Base-by-base conservation (phyloP, 495 filamentous ascomycete species). In the Xylaria telfairii region DNA sequence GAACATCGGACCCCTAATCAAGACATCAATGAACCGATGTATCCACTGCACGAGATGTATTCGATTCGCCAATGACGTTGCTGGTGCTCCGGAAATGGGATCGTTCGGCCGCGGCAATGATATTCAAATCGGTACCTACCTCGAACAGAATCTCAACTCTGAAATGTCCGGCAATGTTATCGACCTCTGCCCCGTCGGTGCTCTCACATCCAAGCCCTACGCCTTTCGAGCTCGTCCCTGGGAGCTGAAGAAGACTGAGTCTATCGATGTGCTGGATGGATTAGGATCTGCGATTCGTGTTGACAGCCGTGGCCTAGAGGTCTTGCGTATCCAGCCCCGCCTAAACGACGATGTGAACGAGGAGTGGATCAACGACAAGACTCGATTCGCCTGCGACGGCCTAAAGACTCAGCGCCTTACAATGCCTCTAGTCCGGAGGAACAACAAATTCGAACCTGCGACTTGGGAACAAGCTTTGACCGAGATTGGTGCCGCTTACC, bases 11-110 rank as follows among this genome's bases (percentile, higher is more conserved):
- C 96, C 96, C n/a, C 81, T 99, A 68, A 91, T 99, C 80, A 99
- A 99, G 87, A 99, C 96, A 19, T 98, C 96, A n/a, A 99, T 99
- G 96, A 99, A 98, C 84, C 87, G 96, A 77, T 99, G 96, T 84
- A 99, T 99, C 78, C 96, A 99, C 83, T 99, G 96, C 85, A 98
- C 96, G 74, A 90, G 96, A 77, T 99, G 96, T 82, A 89, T 99
- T 71, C 94, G 96, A 74, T 99, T 99, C 81, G 93, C 96, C 77
- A 99, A 98, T 81, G 96, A 99, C 80, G 87, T 99, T 72, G 96
- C 96, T 37, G 96, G 96, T 72, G 96, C 96, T 59, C 93, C 96
- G 21, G 96, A 99, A 80, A 85, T 99, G 71, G 96, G 96, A 74
- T 96, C 94, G 19, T 92, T 92, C 5, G 96, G 96, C 73, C 92